These are phyloP conservation scores for Lentinula lateritia DNA, from an alignment of 768 basidiomycete genomes.

Conservation along the genomic window DNA sequence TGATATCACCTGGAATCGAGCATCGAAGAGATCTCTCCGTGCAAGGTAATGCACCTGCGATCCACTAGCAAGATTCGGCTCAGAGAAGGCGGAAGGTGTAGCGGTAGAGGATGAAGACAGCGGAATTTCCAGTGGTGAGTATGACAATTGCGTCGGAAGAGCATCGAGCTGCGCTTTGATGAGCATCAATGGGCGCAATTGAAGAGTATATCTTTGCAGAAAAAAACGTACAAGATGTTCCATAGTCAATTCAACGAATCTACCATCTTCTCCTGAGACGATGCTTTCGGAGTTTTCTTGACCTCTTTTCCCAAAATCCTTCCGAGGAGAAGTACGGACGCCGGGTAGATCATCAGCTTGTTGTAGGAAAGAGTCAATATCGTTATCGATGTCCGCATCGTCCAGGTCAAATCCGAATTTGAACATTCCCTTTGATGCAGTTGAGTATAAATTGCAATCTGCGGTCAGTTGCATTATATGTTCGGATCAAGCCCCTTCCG, in stretches of 20 bases:
- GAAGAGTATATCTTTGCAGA: background rate
- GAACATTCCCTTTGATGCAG: background rate
- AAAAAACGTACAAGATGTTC: background rate
- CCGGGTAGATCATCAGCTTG: background rate
- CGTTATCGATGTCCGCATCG: background rate
- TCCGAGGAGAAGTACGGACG: background rate
- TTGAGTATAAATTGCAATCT: background rate
- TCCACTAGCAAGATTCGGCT: background rate
- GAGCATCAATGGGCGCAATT: background rate
- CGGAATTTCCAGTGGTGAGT: background rate
- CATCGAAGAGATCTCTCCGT: slow-evolving; percentile 90
- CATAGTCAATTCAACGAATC: background rate
- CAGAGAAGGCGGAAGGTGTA: too few relatives aligned
- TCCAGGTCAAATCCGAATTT: background rate
- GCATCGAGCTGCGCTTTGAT: background rate
- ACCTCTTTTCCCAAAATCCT: too few relatives aligned
- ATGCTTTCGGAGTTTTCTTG: too few relatives aligned
- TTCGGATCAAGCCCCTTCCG: too few relatives aligned
- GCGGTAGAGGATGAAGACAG: background rate
- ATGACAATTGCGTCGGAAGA: background rate
- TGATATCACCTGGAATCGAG: slow-evolving; percentile 87
- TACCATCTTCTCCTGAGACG: background rate
- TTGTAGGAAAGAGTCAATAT: background rate
- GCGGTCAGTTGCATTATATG: background rate
- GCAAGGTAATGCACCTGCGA: slow-evolving; percentile 31